Percentiles rank a stretch among this genome's conserved stretches.
These are phyloP conservation scores for Alternaria sp. DNA, from an alignment of 2,329 filamentous ascomycete species.

Conservation along the genomic window DNA sequence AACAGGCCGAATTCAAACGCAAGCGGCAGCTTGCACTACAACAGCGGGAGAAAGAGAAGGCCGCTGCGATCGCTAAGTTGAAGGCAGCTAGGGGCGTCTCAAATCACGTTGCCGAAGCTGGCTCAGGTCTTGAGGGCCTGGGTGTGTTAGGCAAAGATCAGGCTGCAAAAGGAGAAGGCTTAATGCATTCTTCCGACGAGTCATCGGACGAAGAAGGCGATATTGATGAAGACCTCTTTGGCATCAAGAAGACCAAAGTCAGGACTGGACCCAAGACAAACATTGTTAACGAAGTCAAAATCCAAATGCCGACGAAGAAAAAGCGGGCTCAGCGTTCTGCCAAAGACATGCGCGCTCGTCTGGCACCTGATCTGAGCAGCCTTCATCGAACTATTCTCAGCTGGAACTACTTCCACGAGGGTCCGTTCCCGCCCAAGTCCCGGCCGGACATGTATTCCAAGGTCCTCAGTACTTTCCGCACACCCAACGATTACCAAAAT, in stretches of 20 bases:
- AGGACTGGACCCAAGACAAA: constrained; percentile 51
- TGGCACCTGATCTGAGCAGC: constrained; percentile 86
- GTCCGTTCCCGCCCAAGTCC: constrained; percentile 80
- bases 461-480: constrained; percentile 79
- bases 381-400: constrained; percentile 86
- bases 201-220: constrained; percentile 65
- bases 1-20: constrained; percentile 68
- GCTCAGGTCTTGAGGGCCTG: constrained; percentile 77
- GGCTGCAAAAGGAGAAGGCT: constrained; percentile 75
- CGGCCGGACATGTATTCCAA: constrained; percentile 74
- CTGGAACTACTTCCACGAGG: constrained; percentile 94
- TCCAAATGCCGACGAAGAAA: constrained; percentile 80
- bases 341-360: constrained; percentile 92
- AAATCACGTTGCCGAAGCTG: constrained; percentile 72
- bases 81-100: constrained; percentile 63
- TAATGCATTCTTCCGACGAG: constrained; percentile 85
- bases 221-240: constrained; percentile 74
- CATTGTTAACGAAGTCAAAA: constrained; percentile 48
- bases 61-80: constrained; percentile 74
- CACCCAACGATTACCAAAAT: constrained; percentile 80
- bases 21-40: constrained; percentile 78
- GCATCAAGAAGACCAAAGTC: constrained; percentile 59
- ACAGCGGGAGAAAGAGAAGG: constrained; percentile 75
- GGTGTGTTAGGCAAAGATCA: constrained; percentile 82
- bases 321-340: constrained; percentile 79